Evolutionary conservation across 345 rosid genomes (phyloP).

Genomic region (Anacardium occidentale): DNA sequence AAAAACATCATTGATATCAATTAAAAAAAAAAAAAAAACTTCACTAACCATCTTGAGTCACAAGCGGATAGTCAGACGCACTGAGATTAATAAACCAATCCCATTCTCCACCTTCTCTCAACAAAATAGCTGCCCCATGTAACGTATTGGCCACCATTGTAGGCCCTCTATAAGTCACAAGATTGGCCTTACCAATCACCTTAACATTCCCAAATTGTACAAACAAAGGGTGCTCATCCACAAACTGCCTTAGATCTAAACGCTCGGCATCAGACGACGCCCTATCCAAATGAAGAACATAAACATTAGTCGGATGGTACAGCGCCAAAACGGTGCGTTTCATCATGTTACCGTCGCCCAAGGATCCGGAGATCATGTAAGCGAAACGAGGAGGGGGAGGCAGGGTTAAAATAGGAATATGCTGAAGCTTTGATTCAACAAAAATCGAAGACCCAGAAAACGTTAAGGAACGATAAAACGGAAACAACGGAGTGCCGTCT

Average conservation of each 20-base stretch:
- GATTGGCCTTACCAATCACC: conserved; percentile 62
- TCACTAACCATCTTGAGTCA: conserved; percentile 83
- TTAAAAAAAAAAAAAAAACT: neutral
- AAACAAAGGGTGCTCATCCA: conserved; percentile 38
- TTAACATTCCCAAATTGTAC: conserved; percentile 66
- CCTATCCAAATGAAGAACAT: conserved; percentile 80
- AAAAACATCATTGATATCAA: neutral
- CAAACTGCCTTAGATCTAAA: conserved; percentile 65
- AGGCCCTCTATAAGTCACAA: conserved; percentile 87
- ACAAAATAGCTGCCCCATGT: conserved; percentile 76
- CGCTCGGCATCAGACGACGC: conserved; percentile 65
- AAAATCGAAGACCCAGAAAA: conserved; percentile 51
- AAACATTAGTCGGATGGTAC: conserved; percentile 78
- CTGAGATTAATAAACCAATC: conserved; percentile 96
- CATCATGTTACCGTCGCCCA: conserved; percentile 69
- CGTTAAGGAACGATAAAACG: conserved; percentile 50
- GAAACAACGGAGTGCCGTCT: conserved; percentile 49
- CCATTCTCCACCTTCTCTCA: conserved; percentile 79
- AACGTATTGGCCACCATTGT: conserved; percentile 94
- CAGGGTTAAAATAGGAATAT: conserved; percentile 45
- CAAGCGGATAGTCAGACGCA: conserved; percentile 95
- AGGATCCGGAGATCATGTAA: conserved; percentile 80
- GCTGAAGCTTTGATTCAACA: conserved; percentile 70
- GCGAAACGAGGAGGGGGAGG: conserved; percentile 88
- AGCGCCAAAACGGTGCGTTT: conserved; percentile 72